A percentile compares a stretch with the other conserved stretches of the same genome.
These are phyloP conservation scores for Zoysia japonica DNA, from an alignment of 176 grass and related monocot genomes.

Conservation along the genomic window DNA sequence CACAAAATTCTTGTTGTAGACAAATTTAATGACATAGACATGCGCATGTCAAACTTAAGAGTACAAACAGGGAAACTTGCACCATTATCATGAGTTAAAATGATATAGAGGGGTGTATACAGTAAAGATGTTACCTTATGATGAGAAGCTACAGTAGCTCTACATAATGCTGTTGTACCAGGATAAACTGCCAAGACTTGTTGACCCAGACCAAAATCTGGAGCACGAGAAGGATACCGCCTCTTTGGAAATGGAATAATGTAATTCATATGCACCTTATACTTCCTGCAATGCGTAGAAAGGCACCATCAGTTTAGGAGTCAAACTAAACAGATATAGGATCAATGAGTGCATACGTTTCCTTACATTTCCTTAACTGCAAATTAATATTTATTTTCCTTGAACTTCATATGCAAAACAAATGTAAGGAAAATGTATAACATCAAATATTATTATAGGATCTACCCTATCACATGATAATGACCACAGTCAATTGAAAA, in stretches of 20 bases:
- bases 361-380: neutral
- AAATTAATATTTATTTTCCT: neutral
- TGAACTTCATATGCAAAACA: constrained; percentile 14
- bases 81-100: constrained; percentile 19
- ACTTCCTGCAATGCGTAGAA: constrained; percentile 65
- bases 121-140: constrained; percentile 72
- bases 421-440: constrained; percentile 9
- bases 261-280: constrained; percentile 70
- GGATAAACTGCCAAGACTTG: constrained; percentile 97
- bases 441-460: neutral
- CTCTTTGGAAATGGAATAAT: constrained; percentile 99
- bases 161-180: constrained; percentile 88
- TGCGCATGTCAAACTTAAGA: constrained; percentile 15
- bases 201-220: constrained; percentile 75
- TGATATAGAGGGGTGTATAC: neutral
- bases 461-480: neutral
- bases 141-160: constrained; percentile 87
- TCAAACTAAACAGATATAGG: constrained; percentile 25
- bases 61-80: neutral
- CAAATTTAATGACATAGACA: constrained; percentile 6
- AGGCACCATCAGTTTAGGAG: constrained; percentile 27
- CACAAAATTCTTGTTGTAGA: constrained; percentile 8
- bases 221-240: constrained; percentile 79
- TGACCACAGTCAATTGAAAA: constrained; percentile 4
- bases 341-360: constrained; percentile 8